Evolutionary conservation across 257 asterid genomes (phyloP).

Genomic region (Petunia axillaris): DNA sequence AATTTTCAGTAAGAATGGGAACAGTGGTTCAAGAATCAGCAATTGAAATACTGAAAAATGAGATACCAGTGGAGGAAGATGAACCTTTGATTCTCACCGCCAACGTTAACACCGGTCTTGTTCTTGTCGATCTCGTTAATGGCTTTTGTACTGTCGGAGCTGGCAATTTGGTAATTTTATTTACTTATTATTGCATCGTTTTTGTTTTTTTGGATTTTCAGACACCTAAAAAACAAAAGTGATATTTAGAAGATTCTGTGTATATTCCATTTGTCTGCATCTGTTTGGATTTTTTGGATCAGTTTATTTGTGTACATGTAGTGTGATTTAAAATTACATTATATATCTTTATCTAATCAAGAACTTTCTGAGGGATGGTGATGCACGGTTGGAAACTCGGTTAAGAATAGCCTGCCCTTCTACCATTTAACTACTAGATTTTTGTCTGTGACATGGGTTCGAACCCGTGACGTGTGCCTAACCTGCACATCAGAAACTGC

Average conservation of each 20-base stretch:
- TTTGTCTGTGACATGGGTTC: no score
- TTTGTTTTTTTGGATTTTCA: background rate
- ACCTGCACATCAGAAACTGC: no score
- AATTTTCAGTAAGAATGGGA: slow-evolving; percentile 7
- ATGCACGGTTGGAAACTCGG: no score
- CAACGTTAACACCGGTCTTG: slow-evolving; percentile 65
- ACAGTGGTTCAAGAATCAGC: slow-evolving; percentile 22
- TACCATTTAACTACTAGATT: no score
- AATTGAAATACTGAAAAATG: slow-evolving; percentile 49
- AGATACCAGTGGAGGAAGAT: slow-evolving; percentile 68
- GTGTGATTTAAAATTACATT: no score
- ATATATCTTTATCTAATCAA: no score
- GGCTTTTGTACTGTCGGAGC: slow-evolving; percentile 98
- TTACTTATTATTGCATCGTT: no score
- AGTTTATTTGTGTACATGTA: background rate
- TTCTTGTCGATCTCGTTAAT: slow-evolving; percentile 82
- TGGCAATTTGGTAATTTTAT: slow-evolving; percentile 60
- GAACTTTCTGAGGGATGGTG: no score
- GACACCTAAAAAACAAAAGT: background rate
- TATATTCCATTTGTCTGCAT: background rate
- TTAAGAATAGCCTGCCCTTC: no score
- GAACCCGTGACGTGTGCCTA: no score
- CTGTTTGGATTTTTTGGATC: background rate
- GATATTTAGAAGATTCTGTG: background rate
- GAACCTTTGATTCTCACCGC: slow-evolving; percentile 57